Base-by-base conservation (phyloP, 345 rosid species). In the Aquilaria sinensis region DNA sequence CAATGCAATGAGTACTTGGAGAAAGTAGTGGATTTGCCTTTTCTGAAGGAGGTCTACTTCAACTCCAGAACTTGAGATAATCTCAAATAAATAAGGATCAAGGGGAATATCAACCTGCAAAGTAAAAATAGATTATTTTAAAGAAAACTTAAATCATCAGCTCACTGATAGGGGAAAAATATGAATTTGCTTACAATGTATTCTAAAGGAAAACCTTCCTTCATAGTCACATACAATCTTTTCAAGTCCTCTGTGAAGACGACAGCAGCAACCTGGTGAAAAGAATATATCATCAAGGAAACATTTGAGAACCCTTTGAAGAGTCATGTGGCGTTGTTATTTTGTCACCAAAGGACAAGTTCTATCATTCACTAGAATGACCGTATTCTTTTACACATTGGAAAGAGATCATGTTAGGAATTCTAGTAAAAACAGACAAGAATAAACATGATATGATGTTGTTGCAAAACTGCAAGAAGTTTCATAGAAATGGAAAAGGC, bases 31-130 rank as follows among this genome's bases (percentile, higher is more conserved):
- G 64, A 85, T 82, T 81, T 92, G 96, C 68, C 71, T 81, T 74
- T 75, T 92, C 79, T 92, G 98, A 78, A 92, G 91, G 64, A 92
- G 96, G 77, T 92, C 98, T 46, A 92, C 93, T 78, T 92, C 98
- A 56, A 78, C 97, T 69, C 90, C 98, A 12, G 96, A 85, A 76
- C 85, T 83, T 68, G 93, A 76, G 61, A 92, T 85, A 30, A 69
- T 72, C 79, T 92, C 98, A 70, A 89, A 92, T 75, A 92, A 80
- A 83, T 82, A 78, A 9, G 98, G 98, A 78, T 92, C 96, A 58
- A 87, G 86, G 47, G 98, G 98, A 71, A 92, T 84, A 72, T 92
- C 96, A 41, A 92, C 96, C 98, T 92, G 71, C 29, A 70, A 74
- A 67, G 67, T 30, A 15, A 54, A 45, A 61, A 53, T 10, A 60